A percentile compares a stretch with the other conserved stretches of the same genome.
Conservation (phyloP, 257 asterid species). For the Petunia secreta region DNA sequence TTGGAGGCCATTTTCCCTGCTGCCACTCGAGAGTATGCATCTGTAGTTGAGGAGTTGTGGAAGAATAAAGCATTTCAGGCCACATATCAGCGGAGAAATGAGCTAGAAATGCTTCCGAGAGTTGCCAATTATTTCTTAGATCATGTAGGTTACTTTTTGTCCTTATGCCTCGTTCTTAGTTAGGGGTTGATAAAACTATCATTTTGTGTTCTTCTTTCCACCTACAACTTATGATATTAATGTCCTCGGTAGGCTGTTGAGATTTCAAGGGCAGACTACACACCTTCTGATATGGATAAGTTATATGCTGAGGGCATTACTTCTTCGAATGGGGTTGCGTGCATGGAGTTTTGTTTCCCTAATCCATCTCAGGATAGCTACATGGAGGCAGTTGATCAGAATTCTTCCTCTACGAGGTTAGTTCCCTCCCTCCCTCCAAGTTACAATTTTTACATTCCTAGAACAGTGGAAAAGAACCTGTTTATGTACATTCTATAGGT, state of each 20-base stretch:
- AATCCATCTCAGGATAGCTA: slow-evolving; percentile 54
- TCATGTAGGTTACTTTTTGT: slow-evolving; percentile 48
- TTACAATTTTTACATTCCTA: background rate
- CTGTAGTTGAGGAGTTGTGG: slow-evolving; percentile 74
- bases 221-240: slow-evolving; percentile 23
- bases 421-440: background rate
- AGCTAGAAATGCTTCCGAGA: slow-evolving; percentile 64
- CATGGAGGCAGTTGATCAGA: slow-evolving; percentile 67
- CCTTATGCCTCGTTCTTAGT: background rate
- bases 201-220: slow-evolving; percentile 7
- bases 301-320: slow-evolving; percentile 78
- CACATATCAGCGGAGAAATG: slow-evolving; percentile 70
- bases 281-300: slow-evolving; percentile 89
- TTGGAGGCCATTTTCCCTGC: slow-evolving; percentile 86
- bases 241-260: slow-evolving; percentile 67
- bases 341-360: slow-evolving; percentile 72
- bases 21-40: slow-evolving; percentile 81
- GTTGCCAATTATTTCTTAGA: slow-evolving; percentile 84
- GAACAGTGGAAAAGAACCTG: background rate
- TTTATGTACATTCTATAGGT: background rate
- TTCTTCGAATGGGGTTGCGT: slow-evolving; percentile 78
- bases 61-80: slow-evolving; percentile 77
- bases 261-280: slow-evolving; percentile 68
- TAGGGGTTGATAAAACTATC: background rate
- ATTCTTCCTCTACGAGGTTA: slow-evolving; percentile 53